These are phyloP conservation scores for Solanum virginianum DNA, from an alignment of 257 asterid species.

Conservation along the genomic window DNA sequence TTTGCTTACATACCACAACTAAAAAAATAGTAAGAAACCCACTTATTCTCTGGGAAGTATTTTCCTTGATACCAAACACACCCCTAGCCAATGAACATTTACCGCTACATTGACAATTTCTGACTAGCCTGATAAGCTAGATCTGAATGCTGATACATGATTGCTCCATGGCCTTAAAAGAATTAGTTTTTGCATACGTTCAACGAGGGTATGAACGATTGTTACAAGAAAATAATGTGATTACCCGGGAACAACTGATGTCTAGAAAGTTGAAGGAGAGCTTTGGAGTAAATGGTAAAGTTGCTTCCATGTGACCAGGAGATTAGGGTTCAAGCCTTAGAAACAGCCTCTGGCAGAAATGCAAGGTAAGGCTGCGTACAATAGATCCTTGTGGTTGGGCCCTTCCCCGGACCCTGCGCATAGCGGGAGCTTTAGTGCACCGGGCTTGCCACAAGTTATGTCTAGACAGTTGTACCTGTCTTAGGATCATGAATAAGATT, in stretches of 20 bases:
- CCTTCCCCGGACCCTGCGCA: too few relatives aligned
- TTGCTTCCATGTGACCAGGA: too few relatives aligned
- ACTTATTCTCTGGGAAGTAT: too few relatives aligned
- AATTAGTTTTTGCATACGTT: neutral
- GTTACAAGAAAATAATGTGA: neutral
- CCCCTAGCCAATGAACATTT: neutral
- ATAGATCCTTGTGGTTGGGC: too few relatives aligned
- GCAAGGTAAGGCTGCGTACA: too few relatives aligned
- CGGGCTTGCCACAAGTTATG: neutral
- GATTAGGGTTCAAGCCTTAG: too few relatives aligned
- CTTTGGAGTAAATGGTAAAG: too few relatives aligned
- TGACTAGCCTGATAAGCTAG: neutral
- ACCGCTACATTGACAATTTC: neutral
- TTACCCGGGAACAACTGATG: neutral
- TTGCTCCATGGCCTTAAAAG: neutral
- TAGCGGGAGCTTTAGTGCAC: too few relatives aligned
- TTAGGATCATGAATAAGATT: neutral
- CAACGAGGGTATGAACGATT: neutral
- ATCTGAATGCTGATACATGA: neutral
- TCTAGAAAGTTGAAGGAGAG: neutral
- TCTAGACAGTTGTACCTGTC: neutral
- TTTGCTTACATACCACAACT: too few relatives aligned
- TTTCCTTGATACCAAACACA: too few relatives aligned
- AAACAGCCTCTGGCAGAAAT: too few relatives aligned
- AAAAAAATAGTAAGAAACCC: too few relatives aligned